Conservation (phyloP, 1,284 basidiomycete genomes). For the Tilletia caries region DNA sequence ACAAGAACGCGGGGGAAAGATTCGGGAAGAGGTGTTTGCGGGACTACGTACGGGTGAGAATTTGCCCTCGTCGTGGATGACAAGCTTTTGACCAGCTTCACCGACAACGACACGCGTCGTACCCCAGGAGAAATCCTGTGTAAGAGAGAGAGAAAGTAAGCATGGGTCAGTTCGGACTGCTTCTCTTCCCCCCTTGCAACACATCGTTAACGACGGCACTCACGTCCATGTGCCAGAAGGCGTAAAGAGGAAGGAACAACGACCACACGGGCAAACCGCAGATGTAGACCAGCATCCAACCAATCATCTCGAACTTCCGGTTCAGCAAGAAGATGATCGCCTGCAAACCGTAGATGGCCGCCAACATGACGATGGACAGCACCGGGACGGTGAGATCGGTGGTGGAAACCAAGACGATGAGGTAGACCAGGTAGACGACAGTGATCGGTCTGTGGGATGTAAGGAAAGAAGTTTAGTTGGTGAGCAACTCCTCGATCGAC, state of each 20-base stretch:
- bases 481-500: neutral
- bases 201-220: no score
- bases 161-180: neutral
- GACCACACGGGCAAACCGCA: conserved; percentile 86
- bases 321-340: conserved; percentile 53
- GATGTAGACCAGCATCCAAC: conserved; percentile 48
- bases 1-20: neutral
- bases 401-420: conserved; percentile 44
- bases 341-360: conserved; percentile 75
- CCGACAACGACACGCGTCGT: conserved; percentile 87
- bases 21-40: no score
- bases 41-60: conserved; percentile 76
- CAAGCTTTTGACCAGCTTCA: conserved; percentile 76
- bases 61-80: conserved; percentile 95
- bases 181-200: no score
- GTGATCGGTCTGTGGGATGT: conserved; percentile 66
- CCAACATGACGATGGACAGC: conserved; percentile 84
- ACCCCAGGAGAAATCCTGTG: conserved; percentile 82
- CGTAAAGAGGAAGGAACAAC: conserved; percentile 88
- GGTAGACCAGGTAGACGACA: conserved; percentile 68
- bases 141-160: neutral
- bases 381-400: conserved; percentile 40
- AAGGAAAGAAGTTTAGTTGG: neutral
- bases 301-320: conserved; percentile 53
- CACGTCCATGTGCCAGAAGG: conserved; percentile 95